These are phyloP conservation scores for Kwoniella bestiolae DNA, from an alignment of 768 basidiomycete genomes.

Conservation along the genomic window DNA sequence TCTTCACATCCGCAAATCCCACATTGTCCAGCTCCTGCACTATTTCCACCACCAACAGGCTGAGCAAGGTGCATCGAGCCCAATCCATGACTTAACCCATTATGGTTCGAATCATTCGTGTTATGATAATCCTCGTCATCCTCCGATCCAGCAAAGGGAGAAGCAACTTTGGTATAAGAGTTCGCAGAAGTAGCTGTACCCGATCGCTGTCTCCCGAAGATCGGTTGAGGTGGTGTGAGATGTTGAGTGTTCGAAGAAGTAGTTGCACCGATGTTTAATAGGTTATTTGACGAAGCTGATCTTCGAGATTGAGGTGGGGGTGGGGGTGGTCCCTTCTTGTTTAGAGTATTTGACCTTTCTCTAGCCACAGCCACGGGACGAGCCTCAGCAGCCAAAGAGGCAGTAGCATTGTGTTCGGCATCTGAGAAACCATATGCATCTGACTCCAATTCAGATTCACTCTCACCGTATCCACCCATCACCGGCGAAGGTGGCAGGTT, in stretches of 20 bases:
- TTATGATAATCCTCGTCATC: conserved; percentile 41
- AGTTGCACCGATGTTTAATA: conserved; percentile 59
- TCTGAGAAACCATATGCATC: conserved; percentile 44
- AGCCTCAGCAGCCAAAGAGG: conserved; percentile 22
- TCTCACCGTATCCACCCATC: conserved; percentile 14
- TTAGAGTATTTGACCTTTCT: conserved; percentile 19
- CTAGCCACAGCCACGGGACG: conserved; percentile 16
- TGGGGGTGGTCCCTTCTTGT: conserved; percentile 67
- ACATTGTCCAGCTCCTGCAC: conserved; percentile 31
- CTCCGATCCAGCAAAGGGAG: conserved; percentile 46
- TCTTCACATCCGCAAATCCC: conserved; percentile 60
- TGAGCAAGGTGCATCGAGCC: conserved; percentile 45
- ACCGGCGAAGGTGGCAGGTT: conserved; percentile 27
- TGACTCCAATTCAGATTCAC: conserved; percentile 37
- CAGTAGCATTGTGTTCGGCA: conserved; percentile 41
- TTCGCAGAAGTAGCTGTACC: background rate
- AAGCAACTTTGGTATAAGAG: conserved; percentile 31
- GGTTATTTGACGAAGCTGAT: conserved; percentile 61
- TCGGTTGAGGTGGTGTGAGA: conserved; percentile 35
- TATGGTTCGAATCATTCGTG: conserved; percentile 37
- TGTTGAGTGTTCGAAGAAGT: conserved; percentile 37
- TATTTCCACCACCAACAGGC: conserved; percentile 60
- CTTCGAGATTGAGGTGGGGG: conserved; percentile 65
- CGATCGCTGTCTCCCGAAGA: conserved; percentile 29
- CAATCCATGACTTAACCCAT: conserved; percentile 55